Evolutionary conservation across 805 yeast species (phyloP), one percentile per base, ranked within the genome.

Genomic region (Monosporozyma servazzii): DNA sequence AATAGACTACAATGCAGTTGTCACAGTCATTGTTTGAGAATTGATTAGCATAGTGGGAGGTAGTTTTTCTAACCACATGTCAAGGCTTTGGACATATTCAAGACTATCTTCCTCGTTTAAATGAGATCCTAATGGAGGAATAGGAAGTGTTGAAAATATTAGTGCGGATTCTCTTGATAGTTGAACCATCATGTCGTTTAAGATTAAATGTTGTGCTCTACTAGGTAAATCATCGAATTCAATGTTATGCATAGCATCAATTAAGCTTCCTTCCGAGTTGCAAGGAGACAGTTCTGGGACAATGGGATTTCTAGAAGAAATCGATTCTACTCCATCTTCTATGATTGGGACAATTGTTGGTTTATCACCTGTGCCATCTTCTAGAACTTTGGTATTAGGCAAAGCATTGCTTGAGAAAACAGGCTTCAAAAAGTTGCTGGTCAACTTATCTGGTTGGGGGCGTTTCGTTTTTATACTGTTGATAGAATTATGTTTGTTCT

Each of bases 1-100:
- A 27, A 11, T 21, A 30, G 21, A 49, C 58, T 70, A 90, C 55
- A 91, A 71, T 33, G 96, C 93, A 5, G 97, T 90, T 0, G 99
- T 91, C 2, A 91, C 99, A 0, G 99, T 93, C 75, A 93, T 89
- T 0, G 96, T 85, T 70, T 88, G 95, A 0, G 97, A 88, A 62
- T 93, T 91, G 50, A 93, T 76, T 54, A 93, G 68, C 64, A 93
- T 64, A 1, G 81, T 76, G 0, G 98, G 96, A 0, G 96, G 96
- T 40, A 93, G 70, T 4, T 79, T 88, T 44, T 81, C 79, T 51
- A 91, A 75, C 93, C 96, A 88, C 5, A 86, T 67, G 46, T 89
- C 85, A 48, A 91, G 71, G 58, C 84, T 83, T 51, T 81, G 80
- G 15, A 86, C 80, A 63, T 89, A 91, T 36, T 86, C 88, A 42